Conservation (phyloP, 352 stramenopile species). For the Phytophthora europaea region DNA sequence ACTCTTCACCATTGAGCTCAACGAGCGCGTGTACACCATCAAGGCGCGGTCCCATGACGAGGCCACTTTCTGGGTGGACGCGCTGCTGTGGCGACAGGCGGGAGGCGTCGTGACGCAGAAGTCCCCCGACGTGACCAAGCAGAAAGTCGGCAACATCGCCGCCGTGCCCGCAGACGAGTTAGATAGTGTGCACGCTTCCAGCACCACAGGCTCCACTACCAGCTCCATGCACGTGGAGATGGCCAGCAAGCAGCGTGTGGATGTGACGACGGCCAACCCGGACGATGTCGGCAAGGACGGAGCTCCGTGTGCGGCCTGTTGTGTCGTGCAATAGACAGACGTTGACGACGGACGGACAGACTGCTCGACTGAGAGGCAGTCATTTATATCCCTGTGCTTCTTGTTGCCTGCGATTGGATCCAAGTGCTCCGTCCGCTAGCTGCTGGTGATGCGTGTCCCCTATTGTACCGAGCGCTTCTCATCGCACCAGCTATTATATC, state of each 20-base stretch:
- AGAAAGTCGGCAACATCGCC: conserved; percentile 48
- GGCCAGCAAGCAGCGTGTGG: conserved; percentile 38
- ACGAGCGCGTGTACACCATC: conserved; percentile 93
- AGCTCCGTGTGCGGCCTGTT: conserved; percentile 68
- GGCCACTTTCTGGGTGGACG: conserved; percentile 89
- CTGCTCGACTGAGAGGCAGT: conserved; percentile 15
- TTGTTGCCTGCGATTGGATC: conserved; percentile 18
- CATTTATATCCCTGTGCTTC: conserved; percentile 38
- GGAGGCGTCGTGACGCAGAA: conserved; percentile 85
- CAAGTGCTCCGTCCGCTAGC: neutral
- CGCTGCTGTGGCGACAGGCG: conserved; percentile 85
- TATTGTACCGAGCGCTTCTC: conserved; percentile 24
- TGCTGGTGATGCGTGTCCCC: conserved; percentile 15
- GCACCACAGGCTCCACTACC: conserved; percentile 18
- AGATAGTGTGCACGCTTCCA: conserved; percentile 31
- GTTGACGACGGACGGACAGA: conserved; percentile 16
- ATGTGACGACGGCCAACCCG: conserved; percentile 23
- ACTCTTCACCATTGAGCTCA: conserved; percentile 92
- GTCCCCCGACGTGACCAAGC: conserved; percentile 61
- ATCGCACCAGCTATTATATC: conserved; percentile 44
- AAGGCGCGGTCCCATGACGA: conserved; percentile 90
- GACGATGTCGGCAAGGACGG: conserved; percentile 56
- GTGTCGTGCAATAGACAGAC: conserved; percentile 71
- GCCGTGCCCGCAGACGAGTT: conserved; percentile 49
- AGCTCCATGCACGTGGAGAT: conserved; percentile 40